A percentile compares a stretch with the other conserved stretches of the same genome.
Evolutionary conservation across 1,139 yeast genomes (phyloP).

Genomic region (Taphrina communis): DNA sequence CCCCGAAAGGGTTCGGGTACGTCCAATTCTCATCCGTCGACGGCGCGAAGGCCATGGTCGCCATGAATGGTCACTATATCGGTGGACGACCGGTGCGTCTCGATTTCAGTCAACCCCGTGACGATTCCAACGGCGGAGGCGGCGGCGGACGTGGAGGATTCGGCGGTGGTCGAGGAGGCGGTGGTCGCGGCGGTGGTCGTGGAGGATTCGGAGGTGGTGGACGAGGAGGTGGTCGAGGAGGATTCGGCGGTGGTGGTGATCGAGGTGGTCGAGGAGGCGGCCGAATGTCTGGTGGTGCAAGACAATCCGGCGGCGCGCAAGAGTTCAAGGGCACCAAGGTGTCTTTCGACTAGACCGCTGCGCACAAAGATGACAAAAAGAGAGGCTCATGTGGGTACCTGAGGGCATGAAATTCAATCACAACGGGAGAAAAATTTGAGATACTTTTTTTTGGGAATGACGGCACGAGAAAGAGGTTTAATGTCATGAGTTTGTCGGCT

Average conservation of each 20-base stretch:
- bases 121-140: slow-evolving; percentile 56
- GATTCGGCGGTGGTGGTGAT: slow-evolving; percentile 50
- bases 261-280: slow-evolving; percentile 40
- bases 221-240: slow-evolving; percentile 18
- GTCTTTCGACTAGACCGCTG: slow-evolving; percentile 34
- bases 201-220: slow-evolving; percentile 41
- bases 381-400: neutral
- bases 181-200: slow-evolving; percentile 56
- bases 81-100: slow-evolving; percentile 94
- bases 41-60: slow-evolving; percentile 88
- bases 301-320: slow-evolving; percentile 40
- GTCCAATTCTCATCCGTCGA: slow-evolving; percentile 86
- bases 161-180: slow-evolving; percentile 51
- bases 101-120: slow-evolving; percentile 93
- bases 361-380: neutral
- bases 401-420: neutral
- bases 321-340: slow-evolving; percentile 41
- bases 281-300: slow-evolving; percentile 38
- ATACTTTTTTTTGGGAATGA: no score
- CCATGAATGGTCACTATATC: slow-evolving; percentile 83
- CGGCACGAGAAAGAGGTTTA: neutral
- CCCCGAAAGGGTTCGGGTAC: slow-evolving; percentile 98
- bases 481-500: slow-evolving; percentile 9
- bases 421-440: neutral
- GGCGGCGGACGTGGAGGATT: slow-evolving; percentile 59